A percentile compares a stretch with the other conserved stretches of the same genome.
phyloP scores from a whole-genome alignment of 2,329 filamentous ascomycete genomes.

The Hypoxylon sp. region DNA sequence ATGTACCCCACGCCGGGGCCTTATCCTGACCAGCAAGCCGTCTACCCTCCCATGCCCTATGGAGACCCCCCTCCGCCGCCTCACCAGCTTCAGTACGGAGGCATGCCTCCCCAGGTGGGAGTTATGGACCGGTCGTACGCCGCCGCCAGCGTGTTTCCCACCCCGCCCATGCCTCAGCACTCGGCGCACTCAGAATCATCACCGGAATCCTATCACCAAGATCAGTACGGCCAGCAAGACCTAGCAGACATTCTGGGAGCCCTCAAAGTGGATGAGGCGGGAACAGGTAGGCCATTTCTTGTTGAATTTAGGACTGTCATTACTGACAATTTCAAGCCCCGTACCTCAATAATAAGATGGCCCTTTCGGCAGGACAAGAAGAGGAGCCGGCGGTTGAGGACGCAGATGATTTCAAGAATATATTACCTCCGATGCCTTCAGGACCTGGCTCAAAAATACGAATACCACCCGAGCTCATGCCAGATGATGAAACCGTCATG shows the following conservation, averaged over 20 bases:
- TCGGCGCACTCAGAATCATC: conserved; percentile 51
- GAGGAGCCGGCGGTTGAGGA: conserved; percentile 73
- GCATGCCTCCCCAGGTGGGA: conserved; percentile 57
- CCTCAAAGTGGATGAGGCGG: conserved; percentile 85
- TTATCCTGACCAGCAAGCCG: conserved; percentile 56
- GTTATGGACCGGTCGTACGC: conserved; percentile 62
- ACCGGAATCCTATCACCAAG: conserved; percentile 63
- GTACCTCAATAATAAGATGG: conserved; percentile 75
- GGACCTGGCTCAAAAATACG: conserved; percentile 79
- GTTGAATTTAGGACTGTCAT: conserved; percentile 14
- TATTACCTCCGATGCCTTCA: conserved; percentile 71
- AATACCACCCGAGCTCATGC: conserved; percentile 94
- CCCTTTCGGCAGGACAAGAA: conserved; percentile 52
- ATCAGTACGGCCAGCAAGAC: conserved; percentile 73
- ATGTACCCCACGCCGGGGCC: conserved; percentile 59
- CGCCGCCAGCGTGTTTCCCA: conserved; percentile 60
- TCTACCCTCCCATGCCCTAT: conserved; percentile 59
- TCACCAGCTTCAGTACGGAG: conserved; percentile 61
- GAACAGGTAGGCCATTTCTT: conserved; percentile 71
- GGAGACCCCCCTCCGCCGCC: conserved; percentile 54
- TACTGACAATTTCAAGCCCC: conserved; percentile 65
- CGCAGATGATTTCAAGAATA: conserved; percentile 74
- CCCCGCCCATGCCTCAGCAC: conserved; percentile 58
- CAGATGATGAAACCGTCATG: conserved; percentile 79
- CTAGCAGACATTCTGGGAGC: conserved; percentile 84